These are phyloP conservation scores for Suhomyces terraborum DNA, from an alignment of 1,139 yeast genomes.

Conservation along the genomic window DNA sequence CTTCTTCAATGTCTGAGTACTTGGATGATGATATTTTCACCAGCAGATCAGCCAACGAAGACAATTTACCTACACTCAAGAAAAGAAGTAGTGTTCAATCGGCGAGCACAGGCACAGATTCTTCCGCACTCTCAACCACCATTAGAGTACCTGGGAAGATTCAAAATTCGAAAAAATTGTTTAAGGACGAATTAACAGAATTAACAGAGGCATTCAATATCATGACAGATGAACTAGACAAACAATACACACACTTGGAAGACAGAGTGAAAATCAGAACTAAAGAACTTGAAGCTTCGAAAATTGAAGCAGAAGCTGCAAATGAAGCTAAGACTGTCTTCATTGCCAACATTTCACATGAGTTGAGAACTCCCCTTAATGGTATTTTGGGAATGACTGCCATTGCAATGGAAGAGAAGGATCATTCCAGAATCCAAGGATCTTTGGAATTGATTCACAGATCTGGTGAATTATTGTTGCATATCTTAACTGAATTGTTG, in stretches of 20 bases:
- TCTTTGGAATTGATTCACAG: slow-evolving; percentile 74
- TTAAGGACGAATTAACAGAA: slow-evolving; percentile 85
- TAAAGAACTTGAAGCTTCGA: slow-evolving; percentile 83
- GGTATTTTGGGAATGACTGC: slow-evolving; percentile 97
- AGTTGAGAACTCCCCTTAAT: slow-evolving; percentile 89
- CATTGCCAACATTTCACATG: slow-evolving; percentile 95
- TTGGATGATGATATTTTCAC: neutral
- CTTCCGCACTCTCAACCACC: slow-evolving; percentile 38
- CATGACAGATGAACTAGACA: slow-evolving; percentile 85
- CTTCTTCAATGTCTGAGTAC: slow-evolving; percentile 1
- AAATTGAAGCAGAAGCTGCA: slow-evolving; percentile 88
- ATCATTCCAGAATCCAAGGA: slow-evolving; percentile 63
- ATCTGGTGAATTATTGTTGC: slow-evolving; percentile 83
- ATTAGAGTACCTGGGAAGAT: slow-evolving; percentile 53
- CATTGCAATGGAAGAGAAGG: slow-evolving; percentile 84
- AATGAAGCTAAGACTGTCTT: slow-evolving; percentile 93
- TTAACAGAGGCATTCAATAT: slow-evolving; percentile 85
- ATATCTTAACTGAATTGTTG: slow-evolving; percentile 82
- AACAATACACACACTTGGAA: slow-evolving; percentile 81
- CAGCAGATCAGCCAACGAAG: neutral
- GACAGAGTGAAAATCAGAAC: slow-evolving; percentile 90
- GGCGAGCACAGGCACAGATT: slow-evolving; percentile 28
- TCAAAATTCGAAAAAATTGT: slow-evolving; percentile 56
- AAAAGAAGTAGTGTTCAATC: slow-evolving; percentile 34
- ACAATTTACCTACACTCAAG: neutral